Evolutionary conservation across 352 stramenopile species (phyloP).

Genomic region (Phytophthora colocasiae): DNA sequence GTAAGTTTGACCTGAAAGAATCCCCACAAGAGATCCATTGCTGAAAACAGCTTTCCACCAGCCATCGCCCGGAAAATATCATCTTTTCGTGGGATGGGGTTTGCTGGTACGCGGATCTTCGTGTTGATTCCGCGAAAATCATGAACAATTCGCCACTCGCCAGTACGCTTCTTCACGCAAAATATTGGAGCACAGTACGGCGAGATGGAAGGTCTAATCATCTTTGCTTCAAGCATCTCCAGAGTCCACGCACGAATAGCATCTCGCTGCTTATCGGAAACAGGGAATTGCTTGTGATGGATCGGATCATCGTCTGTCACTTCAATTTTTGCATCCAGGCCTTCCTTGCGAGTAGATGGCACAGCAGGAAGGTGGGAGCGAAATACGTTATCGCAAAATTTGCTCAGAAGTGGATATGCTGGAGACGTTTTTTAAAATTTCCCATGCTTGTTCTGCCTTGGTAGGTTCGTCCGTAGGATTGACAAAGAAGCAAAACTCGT

Average conservation of each 20-base stretch:
- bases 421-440: neutral
- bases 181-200: slow-evolving; percentile 12
- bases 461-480: neutral
- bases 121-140: too few relatives aligned
- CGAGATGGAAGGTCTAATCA: neutral
- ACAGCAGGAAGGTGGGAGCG: slow-evolving; percentile 7
- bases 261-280: neutral
- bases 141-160: neutral
- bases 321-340: slow-evolving; percentile 10
- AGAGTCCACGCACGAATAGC: neutral
- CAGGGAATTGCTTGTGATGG: neutral
- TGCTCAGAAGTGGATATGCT: slow-evolving; percentile 1
- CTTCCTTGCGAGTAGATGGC: neutral
- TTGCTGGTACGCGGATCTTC: neutral
- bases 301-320: neutral
- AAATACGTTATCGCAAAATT: slow-evolving; percentile 7
- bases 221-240: neutral
- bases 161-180: neutral
- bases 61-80: too few relatives aligned
- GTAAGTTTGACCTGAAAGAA: too few relatives aligned
- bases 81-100: neutral
- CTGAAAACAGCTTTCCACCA: too few relatives aligned
- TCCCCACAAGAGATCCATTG: too few relatives aligned
- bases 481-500: slow-evolving; percentile 14
- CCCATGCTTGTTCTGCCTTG: neutral